Conservation (phyloP, 2,329 filamentous ascomycete genomes). For the Trichoderma atrobrunneum region DNA sequence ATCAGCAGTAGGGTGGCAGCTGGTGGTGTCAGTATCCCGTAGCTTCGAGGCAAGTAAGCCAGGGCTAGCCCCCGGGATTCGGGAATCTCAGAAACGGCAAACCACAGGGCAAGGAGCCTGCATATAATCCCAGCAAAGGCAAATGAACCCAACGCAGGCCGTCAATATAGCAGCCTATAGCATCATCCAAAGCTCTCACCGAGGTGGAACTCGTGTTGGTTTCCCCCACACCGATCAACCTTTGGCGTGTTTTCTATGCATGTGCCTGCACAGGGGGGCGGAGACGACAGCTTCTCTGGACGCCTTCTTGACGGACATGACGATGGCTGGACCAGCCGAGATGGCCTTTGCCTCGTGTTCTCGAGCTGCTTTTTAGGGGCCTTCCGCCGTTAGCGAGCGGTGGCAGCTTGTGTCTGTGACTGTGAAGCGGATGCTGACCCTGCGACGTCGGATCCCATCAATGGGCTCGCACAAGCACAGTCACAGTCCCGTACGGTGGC, state of each 20-base stretch:
- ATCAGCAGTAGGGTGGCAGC: not conserved
- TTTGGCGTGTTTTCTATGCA: slow-evolving; percentile 12
- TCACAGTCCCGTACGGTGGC: not conserved
- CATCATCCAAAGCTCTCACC: slow-evolving; percentile 12
- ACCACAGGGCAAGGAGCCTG: not conserved
- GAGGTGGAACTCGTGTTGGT: slow-evolving; percentile 17
- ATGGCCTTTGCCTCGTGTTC: not conserved
- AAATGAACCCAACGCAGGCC: slow-evolving; percentile 16
- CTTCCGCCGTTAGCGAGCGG: not conserved
- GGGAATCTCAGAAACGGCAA: not conserved
- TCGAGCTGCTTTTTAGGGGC: not conserved
- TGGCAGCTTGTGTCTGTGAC: not conserved
- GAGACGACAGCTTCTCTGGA: not conserved
- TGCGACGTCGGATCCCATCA: not conserved
- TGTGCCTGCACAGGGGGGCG: slow-evolving; percentile 15
- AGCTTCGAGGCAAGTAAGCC: slow-evolving; percentile 4
- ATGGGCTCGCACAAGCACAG: not conserved
- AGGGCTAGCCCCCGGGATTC: not conserved
- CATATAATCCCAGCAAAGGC: slow-evolving; percentile 5
- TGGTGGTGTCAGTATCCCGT: slow-evolving; percentile 1
- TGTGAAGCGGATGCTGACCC: not conserved
- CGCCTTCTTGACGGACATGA: not conserved
- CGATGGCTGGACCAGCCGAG: not conserved
- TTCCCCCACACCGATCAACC: slow-evolving; percentile 18
- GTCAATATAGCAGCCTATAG: slow-evolving; percentile 8